phyloP scores from a whole-genome alignment of 2,329 filamentous ascomycete genomes.

The Sphaerulina musiva region DNA sequence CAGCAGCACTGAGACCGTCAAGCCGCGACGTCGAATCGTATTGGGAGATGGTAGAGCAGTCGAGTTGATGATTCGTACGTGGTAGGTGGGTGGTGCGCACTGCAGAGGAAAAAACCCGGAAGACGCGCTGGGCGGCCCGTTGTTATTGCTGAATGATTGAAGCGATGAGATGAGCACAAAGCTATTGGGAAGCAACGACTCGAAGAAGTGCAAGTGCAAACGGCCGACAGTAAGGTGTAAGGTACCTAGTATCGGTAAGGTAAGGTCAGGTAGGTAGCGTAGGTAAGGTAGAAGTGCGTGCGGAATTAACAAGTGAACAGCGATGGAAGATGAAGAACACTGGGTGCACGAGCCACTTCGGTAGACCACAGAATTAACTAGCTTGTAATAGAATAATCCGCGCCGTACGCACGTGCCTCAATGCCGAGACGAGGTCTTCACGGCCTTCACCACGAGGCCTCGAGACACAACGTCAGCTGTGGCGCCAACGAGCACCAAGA shows the following conservation, averaged over 20 bases:
- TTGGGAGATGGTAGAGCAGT: not conserved
- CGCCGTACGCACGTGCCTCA: not conserved
- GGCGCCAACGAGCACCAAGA: conserved; percentile 2
- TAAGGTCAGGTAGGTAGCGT: too few relatives aligned
- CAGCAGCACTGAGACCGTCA: not conserved
- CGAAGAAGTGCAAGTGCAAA: not conserved
- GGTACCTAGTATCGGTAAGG: too few relatives aligned
- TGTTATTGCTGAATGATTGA: too few relatives aligned
- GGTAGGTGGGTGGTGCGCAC: not conserved
- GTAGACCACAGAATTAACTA: too few relatives aligned
- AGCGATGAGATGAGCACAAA: not conserved
- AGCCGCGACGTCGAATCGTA: conserved; percentile 3
- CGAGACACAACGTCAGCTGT: not conserved
- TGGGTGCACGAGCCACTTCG: too few relatives aligned
- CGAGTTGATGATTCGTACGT: not conserved
- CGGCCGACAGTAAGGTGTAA: not conserved
- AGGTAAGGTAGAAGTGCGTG: too few relatives aligned
- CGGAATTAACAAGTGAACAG: too few relatives aligned
- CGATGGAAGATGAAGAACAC: too few relatives aligned
- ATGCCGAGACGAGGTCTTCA: not conserved
- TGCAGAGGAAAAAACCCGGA: conserved; percentile 1
- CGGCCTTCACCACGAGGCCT: not conserved
- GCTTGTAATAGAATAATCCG: too few relatives aligned
- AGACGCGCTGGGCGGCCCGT: too few relatives aligned
- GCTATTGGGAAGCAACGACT: not conserved